Base-by-base conservation (phyloP, 164 flowering plant genomes). In the Protea cynaroides region DNA sequence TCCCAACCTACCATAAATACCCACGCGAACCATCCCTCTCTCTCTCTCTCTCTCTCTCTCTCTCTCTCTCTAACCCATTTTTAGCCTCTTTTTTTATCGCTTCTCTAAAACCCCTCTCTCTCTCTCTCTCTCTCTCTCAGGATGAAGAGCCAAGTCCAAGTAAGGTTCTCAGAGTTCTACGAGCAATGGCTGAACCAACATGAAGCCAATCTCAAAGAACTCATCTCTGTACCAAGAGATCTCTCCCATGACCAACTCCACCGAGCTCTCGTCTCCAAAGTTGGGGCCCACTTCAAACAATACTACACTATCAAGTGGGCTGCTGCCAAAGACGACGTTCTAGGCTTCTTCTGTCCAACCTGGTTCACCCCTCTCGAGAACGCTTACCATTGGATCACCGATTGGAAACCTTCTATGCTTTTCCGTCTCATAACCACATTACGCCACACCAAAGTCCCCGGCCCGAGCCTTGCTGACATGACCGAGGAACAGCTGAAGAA, bases 241-340 rank as follows among this genome's bases (percentile, higher is more conserved):
- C 44, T 62, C 1, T 56, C 62, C 3, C 47, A 54, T 50, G 64
- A 70, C 2, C 51, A 19, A 22, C 73, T 80, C 40, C 63, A 63
- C 18, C 72, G 62, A 46, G 62, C 65, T 0, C 19, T 80, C 36
- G 71, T 82, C 4, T 71, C 77, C 0, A 75, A 65, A 22, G 56
- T 83, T 44, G 80, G 82, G 7, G 23, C 78, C 62, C 92, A 79
- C 43, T 70, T 72, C 74, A 81, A 84, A 37, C 81, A 74, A 3
- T 84, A 71, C 74, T 84, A 84, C 74, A 68, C 78, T 0, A 72
- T 65, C 0, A 86, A 86, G 63, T 84, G 87, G 92, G 84, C 81
- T 19, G 65, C 75, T 0, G 89, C 87, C 14, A 74, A 66, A 15
- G 81, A 84, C 29, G 85, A 84, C 24, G 76, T 80, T 1, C 69